These are phyloP conservation scores for Triglochin maritima DNA, from an alignment of 106 monocot species.

Conservation along the genomic window DNA sequence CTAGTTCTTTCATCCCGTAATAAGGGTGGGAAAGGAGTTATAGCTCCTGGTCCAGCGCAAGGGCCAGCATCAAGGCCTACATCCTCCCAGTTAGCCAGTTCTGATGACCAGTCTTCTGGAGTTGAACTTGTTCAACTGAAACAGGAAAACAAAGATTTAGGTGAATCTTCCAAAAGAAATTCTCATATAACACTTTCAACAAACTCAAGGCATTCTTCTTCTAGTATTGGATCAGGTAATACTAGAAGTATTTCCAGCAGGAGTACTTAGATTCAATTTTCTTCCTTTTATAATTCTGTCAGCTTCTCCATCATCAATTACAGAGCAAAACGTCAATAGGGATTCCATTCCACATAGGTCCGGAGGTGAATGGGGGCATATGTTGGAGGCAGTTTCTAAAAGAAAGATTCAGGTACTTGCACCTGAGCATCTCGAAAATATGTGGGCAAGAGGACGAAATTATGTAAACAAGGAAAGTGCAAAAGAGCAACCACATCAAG, in stretches of 20 bases:
- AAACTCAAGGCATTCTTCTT: constrained; percentile 6
- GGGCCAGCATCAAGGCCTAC: constrained; percentile 17
- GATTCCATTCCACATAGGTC: neutral
- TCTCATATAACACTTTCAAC: constrained; percentile 6
- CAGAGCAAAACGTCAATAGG: too few species aligned
- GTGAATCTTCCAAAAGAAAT: constrained; percentile 8
- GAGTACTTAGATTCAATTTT: too few species aligned
- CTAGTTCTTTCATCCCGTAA: constrained; percentile 56
- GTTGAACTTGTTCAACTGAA: constrained; percentile 77
- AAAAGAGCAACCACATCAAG: constrained; percentile 16
- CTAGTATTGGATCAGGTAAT: neutral
- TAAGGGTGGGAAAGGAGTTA: constrained; percentile 33
- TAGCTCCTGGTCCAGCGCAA: constrained; percentile 17
- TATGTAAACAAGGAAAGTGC: constrained; percentile 52
- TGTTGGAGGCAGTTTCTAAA: constrained; percentile 49
- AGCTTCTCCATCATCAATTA: too few species aligned
- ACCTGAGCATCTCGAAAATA: constrained; percentile 87
- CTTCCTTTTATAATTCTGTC: too few species aligned
- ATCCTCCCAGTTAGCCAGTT: constrained; percentile 33
- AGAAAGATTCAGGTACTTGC: constrained; percentile 66
- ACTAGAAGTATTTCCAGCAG: neutral
- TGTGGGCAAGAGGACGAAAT: constrained; percentile 90
- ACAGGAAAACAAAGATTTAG: constrained; percentile 18
- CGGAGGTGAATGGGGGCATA: constrained; percentile 48
- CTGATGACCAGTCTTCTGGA: constrained; percentile 56